These are phyloP conservation scores for Phytomonas sp. DNA, from an alignment of 208 protist genomes.

Conservation along the genomic window DNA sequence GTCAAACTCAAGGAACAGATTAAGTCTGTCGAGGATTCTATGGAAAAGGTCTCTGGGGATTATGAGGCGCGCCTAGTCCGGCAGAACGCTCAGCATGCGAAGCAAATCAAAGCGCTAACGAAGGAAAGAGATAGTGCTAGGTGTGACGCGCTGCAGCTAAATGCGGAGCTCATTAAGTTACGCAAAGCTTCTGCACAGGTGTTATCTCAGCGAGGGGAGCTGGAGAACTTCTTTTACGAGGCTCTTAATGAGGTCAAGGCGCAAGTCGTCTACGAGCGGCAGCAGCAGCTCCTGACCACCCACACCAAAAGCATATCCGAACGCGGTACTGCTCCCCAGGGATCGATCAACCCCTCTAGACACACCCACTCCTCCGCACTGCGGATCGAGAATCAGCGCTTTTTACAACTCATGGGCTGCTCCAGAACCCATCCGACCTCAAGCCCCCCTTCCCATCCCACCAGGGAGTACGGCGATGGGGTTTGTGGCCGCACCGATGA, in stretches of 20 bases:
- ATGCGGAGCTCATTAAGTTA: slow-evolving; percentile 51
- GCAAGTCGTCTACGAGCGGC: slow-evolving; percentile 51
- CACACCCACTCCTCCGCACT: slow-evolving; percentile 29
- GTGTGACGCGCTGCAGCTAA: slow-evolving; percentile 29
- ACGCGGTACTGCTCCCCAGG: neutral
- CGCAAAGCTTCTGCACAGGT: slow-evolving; percentile 43
- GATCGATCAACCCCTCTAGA: neutral
- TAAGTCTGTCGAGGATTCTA: slow-evolving; percentile 46
- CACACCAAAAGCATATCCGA: neutral
- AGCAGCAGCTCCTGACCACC: slow-evolving; percentile 9
- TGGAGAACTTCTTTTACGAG: slow-evolving; percentile 83
- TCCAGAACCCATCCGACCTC: neutral
- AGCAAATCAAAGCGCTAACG: slow-evolving; percentile 24
- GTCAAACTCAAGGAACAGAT: slow-evolving; percentile 36
- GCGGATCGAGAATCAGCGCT: slow-evolving; percentile 34
- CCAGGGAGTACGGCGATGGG: neutral
- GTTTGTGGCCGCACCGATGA: neutral
- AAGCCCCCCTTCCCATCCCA: neutral
- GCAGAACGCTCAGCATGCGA: slow-evolving; percentile 22
- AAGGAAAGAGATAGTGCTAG: slow-evolving; percentile 53
- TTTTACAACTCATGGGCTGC: slow-evolving; percentile 35
- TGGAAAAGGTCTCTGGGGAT: slow-evolving; percentile 33
- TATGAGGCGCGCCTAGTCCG: slow-evolving; percentile 44
- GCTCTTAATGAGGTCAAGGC: slow-evolving; percentile 69
- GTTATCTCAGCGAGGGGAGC: slow-evolving; percentile 59